Evolutionary conservation across 176 grass and related monocot species (phyloP).

Genomic region (Miscanthus lutarioriparius): DNA sequence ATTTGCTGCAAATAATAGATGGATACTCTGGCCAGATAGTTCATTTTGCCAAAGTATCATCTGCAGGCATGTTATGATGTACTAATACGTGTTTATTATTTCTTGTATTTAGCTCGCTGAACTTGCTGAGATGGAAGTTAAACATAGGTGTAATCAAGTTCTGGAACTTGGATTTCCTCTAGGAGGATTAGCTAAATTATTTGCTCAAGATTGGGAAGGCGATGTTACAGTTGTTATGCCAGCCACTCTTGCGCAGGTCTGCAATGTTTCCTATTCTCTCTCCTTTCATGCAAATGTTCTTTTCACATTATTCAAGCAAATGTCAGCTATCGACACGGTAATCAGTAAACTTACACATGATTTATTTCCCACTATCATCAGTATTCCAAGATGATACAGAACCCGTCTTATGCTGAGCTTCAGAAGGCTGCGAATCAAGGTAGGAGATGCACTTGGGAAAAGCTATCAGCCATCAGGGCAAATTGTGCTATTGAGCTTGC

Average conservation of each 20-base stretch:
- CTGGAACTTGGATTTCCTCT: conserved; percentile 86
- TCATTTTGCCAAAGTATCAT: neutral
- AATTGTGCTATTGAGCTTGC: conserved; percentile 89
- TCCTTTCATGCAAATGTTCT: neutral
- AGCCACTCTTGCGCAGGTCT: conserved; percentile 81
- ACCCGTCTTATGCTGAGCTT: conserved; percentile 74
- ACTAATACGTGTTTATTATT: neutral
- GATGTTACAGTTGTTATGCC: conserved; percentile 96
- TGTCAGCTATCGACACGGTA: neutral
- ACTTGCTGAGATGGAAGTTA: conserved; percentile 90
- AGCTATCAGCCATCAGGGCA: conserved; percentile 85
- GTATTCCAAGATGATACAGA: conserved; percentile 98
- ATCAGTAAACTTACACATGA: conserved; percentile 14
- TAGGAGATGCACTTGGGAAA: conserved; percentile 88
- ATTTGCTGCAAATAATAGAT: conserved; percentile 8
- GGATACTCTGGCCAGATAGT: neutral
- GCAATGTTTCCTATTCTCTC: neutral
- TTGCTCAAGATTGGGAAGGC: conserved; percentile 97
- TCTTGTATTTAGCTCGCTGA: conserved; percentile 19
- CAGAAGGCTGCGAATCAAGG: conserved; percentile 90
- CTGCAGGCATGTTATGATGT: neutral
- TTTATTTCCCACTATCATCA: conserved; percentile 37
- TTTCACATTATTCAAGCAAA: neutral
- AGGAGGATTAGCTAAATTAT: conserved; percentile 83
- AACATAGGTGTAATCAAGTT: conserved; percentile 93